phyloP scores from a whole-genome alignment of 2,329 filamentous ascomycete genomes.

The Zasmidium angulare region DNA sequence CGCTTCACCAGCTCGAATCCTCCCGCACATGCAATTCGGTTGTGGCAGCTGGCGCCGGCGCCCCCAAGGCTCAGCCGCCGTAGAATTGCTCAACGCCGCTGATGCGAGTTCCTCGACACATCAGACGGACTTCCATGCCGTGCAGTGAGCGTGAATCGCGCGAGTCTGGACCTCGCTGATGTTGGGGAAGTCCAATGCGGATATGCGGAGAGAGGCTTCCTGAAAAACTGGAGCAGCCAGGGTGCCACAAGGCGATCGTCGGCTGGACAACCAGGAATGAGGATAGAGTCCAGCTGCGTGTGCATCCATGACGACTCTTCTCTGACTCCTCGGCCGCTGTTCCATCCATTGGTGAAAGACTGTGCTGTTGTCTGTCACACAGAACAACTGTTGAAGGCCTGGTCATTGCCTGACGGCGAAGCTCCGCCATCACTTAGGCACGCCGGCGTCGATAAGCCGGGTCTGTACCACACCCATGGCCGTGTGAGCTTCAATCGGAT shows the following conservation, averaged over 20 bases:
- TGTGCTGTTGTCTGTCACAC: background rate
- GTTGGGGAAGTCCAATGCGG: background rate
- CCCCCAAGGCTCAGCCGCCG: too few relatives aligned
- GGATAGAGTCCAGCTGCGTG: background rate
- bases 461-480: background rate
- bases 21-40: too few relatives aligned
- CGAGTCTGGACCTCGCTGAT: background rate
- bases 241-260: background rate
- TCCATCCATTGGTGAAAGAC: background rate
- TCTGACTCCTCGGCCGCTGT: background rate
- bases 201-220: background rate
- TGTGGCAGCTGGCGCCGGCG: too few relatives aligned
- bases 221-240: background rate
- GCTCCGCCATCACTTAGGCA: background rate
- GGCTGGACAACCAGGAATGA: background rate
- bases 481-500: background rate
- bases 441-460: background rate
- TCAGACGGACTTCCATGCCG: too few relatives aligned
- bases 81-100: too few relatives aligned
- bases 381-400: background rate
- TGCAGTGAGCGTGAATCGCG: background rate
- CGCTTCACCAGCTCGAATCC: too few relatives aligned
- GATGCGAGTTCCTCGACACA: too few relatives aligned
- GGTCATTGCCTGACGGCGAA: background rate
- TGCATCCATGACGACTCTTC: background rate